Evolutionary conservation across 768 basidiomycete species (phyloP).

Genomic region (Dacryopinax primogenitus): DNA sequence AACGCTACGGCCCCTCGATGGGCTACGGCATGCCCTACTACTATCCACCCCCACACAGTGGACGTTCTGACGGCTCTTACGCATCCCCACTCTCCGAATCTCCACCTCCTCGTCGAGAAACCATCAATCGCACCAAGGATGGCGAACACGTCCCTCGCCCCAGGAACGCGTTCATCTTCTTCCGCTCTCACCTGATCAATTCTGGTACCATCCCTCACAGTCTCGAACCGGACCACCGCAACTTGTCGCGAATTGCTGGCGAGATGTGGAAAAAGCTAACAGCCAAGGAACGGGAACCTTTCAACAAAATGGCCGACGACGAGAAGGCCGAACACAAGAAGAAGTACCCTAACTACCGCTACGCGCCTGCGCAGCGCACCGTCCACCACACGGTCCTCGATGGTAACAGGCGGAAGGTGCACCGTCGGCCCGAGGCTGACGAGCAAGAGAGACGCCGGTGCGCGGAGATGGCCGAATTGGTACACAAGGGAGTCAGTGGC

Average conservation of each 20-base stretch:
- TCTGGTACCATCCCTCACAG: constrained; percentile 43
- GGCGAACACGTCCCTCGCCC: constrained; percentile 51
- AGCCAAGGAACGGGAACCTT: constrained; percentile 24
- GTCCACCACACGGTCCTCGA: not conserved
- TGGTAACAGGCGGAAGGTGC: not conserved
- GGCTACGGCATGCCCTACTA: not conserved
- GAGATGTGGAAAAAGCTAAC: constrained; percentile 50
- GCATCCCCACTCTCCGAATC: not conserved
- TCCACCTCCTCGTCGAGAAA: not conserved
- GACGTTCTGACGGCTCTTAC: not conserved
- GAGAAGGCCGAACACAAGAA: constrained; percentile 11
- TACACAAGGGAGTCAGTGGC: not conserved
- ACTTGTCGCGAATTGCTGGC: constrained; percentile 58
- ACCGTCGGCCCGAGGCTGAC: not conserved
- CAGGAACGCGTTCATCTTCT: constrained; percentile 68
- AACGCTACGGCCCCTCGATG: not conserved
- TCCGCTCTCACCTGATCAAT: constrained; percentile 58
- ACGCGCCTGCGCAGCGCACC: constrained; percentile 7
- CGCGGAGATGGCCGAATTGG: not conserved
- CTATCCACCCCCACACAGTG: not conserved
- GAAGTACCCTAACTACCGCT: constrained; percentile 15
- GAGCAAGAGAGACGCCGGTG: constrained; percentile 6
- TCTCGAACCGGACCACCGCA: constrained; percentile 57
- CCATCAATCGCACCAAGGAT: not conserved
- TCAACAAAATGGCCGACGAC: constrained; percentile 18